phyloP scores from a whole-genome alignment of 148 eudicot species.

The Pharnaceum exiguum region DNA sequence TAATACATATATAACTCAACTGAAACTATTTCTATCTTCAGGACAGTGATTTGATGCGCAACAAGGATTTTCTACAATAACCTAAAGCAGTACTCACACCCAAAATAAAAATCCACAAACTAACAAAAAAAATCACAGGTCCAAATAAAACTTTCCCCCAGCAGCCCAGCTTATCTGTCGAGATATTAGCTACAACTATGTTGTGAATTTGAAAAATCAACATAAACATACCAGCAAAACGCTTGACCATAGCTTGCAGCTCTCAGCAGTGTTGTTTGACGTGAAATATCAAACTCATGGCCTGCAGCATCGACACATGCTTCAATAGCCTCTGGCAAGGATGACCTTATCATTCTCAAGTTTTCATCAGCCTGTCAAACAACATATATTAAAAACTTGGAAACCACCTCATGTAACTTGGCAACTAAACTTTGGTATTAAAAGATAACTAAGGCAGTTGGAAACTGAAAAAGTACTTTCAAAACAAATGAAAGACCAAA shows the following conservation, averaged over 20 bases:
- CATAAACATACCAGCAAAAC: slow-evolving; percentile 79
- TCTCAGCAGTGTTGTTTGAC: slow-evolving; percentile 71
- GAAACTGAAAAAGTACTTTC: too few relatives aligned
- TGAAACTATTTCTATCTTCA: too few relatives aligned
- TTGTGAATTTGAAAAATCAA: not conserved
- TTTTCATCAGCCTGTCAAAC: slow-evolving; percentile 92
- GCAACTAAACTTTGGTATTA: too few relatives aligned
- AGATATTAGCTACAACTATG: not conserved
- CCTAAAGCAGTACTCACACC: too few relatives aligned
- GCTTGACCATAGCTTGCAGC: slow-evolving; percentile 99
- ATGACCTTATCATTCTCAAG: slow-evolving; percentile 83
- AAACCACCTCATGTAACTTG: not conserved
- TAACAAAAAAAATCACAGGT: too few relatives aligned
- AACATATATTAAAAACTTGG: not conserved
- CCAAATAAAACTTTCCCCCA: not conserved
- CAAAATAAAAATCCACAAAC: too few relatives aligned
- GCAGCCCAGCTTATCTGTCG: not conserved
- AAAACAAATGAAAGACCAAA: too few relatives aligned
- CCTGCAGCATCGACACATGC: slow-evolving; percentile 99
- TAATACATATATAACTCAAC: too few relatives aligned
- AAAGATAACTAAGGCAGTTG: too few relatives aligned
- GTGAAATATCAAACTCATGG: slow-evolving; percentile 83
- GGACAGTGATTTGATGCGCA: too few relatives aligned
- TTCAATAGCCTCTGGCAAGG: slow-evolving; percentile 95
- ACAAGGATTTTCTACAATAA: too few relatives aligned